A percentile compares a stretch with the other conserved stretches of the same genome.
phyloP scores from a whole-genome alignment of 1,139 yeast species.

The Pichia norvegensis region DNA sequence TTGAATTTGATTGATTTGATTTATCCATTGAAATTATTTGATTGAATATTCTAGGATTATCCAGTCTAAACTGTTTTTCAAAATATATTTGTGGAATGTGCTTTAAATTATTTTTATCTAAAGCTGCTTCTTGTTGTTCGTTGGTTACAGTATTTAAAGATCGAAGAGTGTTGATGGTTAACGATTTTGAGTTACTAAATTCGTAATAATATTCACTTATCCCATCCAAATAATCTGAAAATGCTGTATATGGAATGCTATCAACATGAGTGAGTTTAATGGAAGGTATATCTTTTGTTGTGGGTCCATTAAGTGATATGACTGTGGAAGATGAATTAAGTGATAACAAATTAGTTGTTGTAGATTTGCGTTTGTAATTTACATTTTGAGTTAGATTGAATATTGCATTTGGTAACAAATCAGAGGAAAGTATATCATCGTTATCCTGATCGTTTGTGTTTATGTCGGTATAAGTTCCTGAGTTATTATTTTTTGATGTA shows the following conservation, averaged over 20 bases:
- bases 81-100: constrained; percentile 65
- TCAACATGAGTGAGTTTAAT: constrained; percentile 57
- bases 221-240: constrained; percentile 41
- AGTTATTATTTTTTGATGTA: not conserved
- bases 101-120: constrained; percentile 24
- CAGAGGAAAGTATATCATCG: not conserved
- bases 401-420: constrained; percentile 8
- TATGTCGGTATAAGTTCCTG: not conserved
- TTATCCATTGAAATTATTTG: constrained; percentile 49
- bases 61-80: constrained; percentile 64
- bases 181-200: constrained; percentile 42
- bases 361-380: constrained; percentile 37
- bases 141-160: constrained; percentile 19
- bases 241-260: constrained; percentile 41
- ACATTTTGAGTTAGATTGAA: constrained; percentile 42
- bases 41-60: constrained; percentile 80
- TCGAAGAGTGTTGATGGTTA: constrained; percentile 44
- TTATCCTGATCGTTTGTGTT: not conserved
- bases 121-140: constrained; percentile 20
- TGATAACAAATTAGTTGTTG: constrained; percentile 24
- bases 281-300: constrained; percentile 78
- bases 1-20: constrained; percentile 28
- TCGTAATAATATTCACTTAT: constrained; percentile 48
- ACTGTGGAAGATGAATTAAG: constrained; percentile 27
- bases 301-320: constrained; percentile 56